phyloP scores from a whole-genome alignment of 768 basidiomycete species.

The Agrocybe praecox region DNA sequence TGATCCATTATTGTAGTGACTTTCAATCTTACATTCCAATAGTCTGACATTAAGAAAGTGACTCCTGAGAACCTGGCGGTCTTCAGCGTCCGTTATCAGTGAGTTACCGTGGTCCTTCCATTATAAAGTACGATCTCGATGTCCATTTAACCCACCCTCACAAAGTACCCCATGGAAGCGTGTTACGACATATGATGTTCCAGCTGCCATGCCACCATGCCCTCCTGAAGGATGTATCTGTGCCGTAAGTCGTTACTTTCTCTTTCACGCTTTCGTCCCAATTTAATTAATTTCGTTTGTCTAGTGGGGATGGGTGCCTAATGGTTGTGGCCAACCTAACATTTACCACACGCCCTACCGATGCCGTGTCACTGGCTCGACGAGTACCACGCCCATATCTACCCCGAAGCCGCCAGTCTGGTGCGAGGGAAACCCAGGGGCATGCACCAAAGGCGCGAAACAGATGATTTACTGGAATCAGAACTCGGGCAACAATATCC shows the following conservation, averaged over 20 bases:
- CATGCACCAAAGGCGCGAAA: slow-evolving; percentile 50
- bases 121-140: background rate
- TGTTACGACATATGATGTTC: slow-evolving; percentile 46
- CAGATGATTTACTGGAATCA: slow-evolving; percentile 63
- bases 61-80: slow-evolving; percentile 52
- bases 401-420: slow-evolving; percentile 47
- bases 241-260: slow-evolving; percentile 38
- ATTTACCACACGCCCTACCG: slow-evolving; percentile 50
- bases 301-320: slow-evolving; percentile 55
- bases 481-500: slow-evolving; percentile 47
- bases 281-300: slow-evolving; percentile 2
- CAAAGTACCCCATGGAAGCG: slow-evolving; percentile 57
- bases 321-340: slow-evolving; percentile 55
- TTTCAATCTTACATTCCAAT: background rate
- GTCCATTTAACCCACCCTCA: background rate
- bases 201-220: slow-evolving; percentile 49
- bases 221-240: slow-evolving; percentile 54
- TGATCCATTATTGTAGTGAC: background rate
- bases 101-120: slow-evolving; percentile 12
- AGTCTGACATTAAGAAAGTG: slow-evolving; percentile 51
- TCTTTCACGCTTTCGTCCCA: background rate
- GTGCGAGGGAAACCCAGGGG: slow-evolving; percentile 48
- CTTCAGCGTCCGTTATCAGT: slow-evolving; percentile 54
- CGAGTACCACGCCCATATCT: slow-evolving; percentile 39
- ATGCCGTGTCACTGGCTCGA: slow-evolving; percentile 51